Conservation (phyloP, 2,329 filamentous ascomycete species). For the Aspergillus sp. region DNA sequence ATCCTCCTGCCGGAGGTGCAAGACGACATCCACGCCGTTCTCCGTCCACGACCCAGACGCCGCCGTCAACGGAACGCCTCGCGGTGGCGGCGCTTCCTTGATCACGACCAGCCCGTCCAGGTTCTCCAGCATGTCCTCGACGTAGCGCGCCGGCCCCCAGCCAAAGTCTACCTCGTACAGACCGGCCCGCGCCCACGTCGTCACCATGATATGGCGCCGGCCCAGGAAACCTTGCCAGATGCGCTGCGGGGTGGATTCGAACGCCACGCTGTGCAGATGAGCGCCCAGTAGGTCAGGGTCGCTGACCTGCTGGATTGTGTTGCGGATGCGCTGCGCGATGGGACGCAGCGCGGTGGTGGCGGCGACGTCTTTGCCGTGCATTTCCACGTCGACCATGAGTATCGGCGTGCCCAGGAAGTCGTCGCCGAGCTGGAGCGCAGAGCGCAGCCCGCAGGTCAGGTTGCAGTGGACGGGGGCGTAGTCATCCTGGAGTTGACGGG, state of each 20-base stretch:
- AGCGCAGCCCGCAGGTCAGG: slow-evolving; percentile 42
- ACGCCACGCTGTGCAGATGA: slow-evolving; percentile 43
- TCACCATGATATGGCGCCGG: slow-evolving; percentile 41
- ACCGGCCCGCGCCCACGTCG: slow-evolving; percentile 37
- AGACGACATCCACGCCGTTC: slow-evolving; percentile 19
- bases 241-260: slow-evolving; percentile 47
- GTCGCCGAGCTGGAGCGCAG: slow-evolving; percentile 38
- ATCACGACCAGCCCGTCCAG: slow-evolving; percentile 19
- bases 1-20: slow-evolving; percentile 17
- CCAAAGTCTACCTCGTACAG: slow-evolving; percentile 42
- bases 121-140: slow-evolving; percentile 14
- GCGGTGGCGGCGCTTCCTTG: slow-evolving; percentile 21
- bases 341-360: slow-evolving; percentile 1
- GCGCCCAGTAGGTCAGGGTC: slow-evolving; percentile 38
- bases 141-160: slow-evolving; percentile 13
- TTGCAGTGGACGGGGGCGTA: slow-evolving; percentile 38
- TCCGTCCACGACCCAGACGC: slow-evolving; percentile 13
- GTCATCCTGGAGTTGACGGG: slow-evolving; percentile 27
- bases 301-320: slow-evolving; percentile 33
- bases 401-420: slow-evolving; percentile 47
- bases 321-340: slow-evolving; percentile 29
- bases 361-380: slow-evolving; percentile 8
- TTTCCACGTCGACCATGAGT: slow-evolving; percentile 36
- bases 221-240: slow-evolving; percentile 50
- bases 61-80: no score